These are phyloP conservation scores for Tricholoma bakamatsutake DNA, from an alignment of 768 basidiomycete genomes.

Conservation along the genomic window DNA sequence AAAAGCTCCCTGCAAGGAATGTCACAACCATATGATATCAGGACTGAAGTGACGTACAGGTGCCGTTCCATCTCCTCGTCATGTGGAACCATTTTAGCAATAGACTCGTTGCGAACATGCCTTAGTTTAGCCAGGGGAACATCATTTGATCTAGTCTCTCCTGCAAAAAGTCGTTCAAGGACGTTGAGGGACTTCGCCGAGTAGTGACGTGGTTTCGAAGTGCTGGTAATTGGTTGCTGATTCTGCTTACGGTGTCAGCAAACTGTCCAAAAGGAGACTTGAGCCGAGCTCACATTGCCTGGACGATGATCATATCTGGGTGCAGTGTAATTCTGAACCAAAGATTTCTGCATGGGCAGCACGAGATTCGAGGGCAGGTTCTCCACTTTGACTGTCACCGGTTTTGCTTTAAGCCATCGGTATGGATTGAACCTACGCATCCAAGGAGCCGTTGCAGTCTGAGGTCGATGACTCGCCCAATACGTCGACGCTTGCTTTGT, in stretches of 20 bases:
- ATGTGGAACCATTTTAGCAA: constrained; percentile 6
- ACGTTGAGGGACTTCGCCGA: constrained; percentile 52
- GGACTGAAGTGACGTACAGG: constrained; percentile 42
- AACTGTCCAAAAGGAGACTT: neutral
- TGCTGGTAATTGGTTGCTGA: constrained; percentile 14
- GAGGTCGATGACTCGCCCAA: constrained; percentile 52
- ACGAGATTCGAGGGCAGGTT: constrained; percentile 67
- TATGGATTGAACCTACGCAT: constrained; percentile 79
- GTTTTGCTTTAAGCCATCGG: constrained; percentile 70
- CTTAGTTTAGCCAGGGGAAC: constrained; percentile 57
- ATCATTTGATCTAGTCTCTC: constrained; percentile 43
- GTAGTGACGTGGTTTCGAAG: constrained; percentile 42
- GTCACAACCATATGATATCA: neutral
- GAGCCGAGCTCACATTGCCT: neutral
- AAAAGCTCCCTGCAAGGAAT: constrained; percentile 53
- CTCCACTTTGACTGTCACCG: constrained; percentile 66
- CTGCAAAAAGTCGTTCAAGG: constrained; percentile 63
- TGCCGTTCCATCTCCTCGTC: constrained; percentile 66
- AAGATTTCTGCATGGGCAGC: constrained; percentile 71
- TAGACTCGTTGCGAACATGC: constrained; percentile 30
- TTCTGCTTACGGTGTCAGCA: constrained; percentile 14
- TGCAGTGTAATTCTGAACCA: constrained; percentile 55
- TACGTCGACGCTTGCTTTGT: constrained; percentile 72
- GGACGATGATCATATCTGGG: constrained; percentile 26
- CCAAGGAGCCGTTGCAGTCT: constrained; percentile 54